Evolutionary conservation across 768 basidiomycete genomes (phyloP).

Genomic region (Pulveroboletus sp.): DNA sequence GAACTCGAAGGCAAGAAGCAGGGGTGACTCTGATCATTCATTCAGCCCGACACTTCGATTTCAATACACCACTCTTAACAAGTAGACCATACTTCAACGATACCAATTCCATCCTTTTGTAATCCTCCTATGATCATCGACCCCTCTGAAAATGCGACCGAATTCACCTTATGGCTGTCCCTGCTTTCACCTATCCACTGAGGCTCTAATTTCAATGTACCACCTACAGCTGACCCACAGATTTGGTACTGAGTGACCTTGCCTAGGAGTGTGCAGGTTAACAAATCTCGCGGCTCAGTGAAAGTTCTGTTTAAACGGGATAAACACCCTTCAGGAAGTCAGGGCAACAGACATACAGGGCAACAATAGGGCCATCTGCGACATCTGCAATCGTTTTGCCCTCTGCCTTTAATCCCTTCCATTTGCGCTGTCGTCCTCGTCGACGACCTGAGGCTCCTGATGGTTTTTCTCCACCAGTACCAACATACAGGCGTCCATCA

Average conservation of each 20-base stretch:
- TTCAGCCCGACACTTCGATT: background rate
- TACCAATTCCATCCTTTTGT: conserved; percentile 49
- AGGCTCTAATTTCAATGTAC: conserved; percentile 38
- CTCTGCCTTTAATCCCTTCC: conserved; percentile 60
- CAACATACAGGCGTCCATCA: conserved; percentile 68
- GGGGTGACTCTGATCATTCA: background rate
- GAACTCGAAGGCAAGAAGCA: conserved; percentile 45
- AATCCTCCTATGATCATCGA: conserved; percentile 62
- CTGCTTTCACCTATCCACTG: conserved; percentile 44
- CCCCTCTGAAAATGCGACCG: conserved; percentile 44
- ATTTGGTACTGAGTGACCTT: conserved; percentile 48
- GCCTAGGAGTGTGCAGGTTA: conserved; percentile 61
- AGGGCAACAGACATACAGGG: conserved; percentile 43
- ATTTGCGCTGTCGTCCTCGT: conserved; percentile 59
- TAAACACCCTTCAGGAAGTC: background rate
- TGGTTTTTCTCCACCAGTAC: conserved; percentile 60
- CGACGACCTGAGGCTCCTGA: conserved; percentile 21
- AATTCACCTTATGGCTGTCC: conserved; percentile 59
- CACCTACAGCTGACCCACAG: conserved; percentile 33
- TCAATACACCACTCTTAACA: conserved; percentile 2
- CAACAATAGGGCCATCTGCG: conserved; percentile 72
- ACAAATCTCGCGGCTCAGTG: conserved; percentile 39
- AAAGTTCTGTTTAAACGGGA: conserved; percentile 41
- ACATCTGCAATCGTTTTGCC: conserved; percentile 45
- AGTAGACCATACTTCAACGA: conserved; percentile 56